Conservation (phyloP, 2,329 filamentous ascomycete genomes). For the Zymoseptoria crescenta region DNA sequence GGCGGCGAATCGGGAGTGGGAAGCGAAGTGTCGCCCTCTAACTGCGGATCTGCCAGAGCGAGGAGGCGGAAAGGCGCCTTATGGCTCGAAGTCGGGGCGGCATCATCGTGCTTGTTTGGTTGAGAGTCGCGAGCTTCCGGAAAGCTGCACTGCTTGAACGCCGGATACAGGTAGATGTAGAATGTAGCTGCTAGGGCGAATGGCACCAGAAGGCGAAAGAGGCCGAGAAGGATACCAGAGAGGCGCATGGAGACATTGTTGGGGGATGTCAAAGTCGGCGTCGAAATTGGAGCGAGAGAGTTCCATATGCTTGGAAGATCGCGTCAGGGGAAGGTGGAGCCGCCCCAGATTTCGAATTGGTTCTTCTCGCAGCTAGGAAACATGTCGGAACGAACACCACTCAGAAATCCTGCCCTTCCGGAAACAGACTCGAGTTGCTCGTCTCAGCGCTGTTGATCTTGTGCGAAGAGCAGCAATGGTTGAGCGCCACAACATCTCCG, state of each 20-base stretch:
- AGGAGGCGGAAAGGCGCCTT: slow-evolving; percentile 76
- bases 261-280: background rate
- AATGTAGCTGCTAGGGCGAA: slow-evolving; percentile 61
- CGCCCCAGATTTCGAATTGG: background rate
- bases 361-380: background rate
- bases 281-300: no score
- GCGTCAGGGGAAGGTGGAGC: background rate
- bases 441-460: background rate
- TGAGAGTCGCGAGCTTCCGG: slow-evolving; percentile 38
- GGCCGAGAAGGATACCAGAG: slow-evolving; percentile 38
- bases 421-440: background rate
- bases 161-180: slow-evolving; percentile 82
- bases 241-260: slow-evolving; percentile 38
- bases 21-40: slow-evolving; percentile 85
- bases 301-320: no score
- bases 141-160: slow-evolving; percentile 74
- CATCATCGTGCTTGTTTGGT: slow-evolving; percentile 12
- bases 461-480: no score
- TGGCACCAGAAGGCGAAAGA: slow-evolving; percentile 50
- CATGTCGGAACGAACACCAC: background rate
- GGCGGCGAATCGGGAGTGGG: slow-evolving; percentile 44
- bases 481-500: no score
- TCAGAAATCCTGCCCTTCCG: background rate
- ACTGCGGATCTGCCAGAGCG: slow-evolving; percentile 81
- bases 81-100: slow-evolving; percentile 12